A percentile compares a stretch with the other conserved stretches of the same genome.
phyloP scores from a whole-genome alignment of 495 filamentous ascomycete genomes.

The Aspergillus leporis region DNA sequence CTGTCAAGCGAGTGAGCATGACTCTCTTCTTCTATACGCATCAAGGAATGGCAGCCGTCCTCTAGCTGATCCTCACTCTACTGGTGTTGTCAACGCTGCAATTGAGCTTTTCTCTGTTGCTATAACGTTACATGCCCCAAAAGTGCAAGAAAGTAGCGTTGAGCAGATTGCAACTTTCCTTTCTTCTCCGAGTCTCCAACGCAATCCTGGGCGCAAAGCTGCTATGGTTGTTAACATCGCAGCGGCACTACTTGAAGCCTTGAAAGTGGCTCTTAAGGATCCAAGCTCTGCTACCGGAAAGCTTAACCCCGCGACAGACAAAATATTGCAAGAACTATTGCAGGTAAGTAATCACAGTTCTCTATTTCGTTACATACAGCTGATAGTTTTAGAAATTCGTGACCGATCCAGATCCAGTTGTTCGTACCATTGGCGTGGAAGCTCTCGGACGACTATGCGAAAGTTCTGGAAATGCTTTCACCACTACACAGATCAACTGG shows the following conservation, averaged over 20 bases:
- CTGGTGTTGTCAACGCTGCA: slow-evolving; percentile 90
- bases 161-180: slow-evolving; percentile 90
- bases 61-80: slow-evolving; percentile 80
- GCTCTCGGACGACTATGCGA: slow-evolving; percentile 90
- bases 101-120: slow-evolving; percentile 90
- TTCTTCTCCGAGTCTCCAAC: slow-evolving; percentile 73
- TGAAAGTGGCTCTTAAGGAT: slow-evolving; percentile 84
- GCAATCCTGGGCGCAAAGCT: slow-evolving; percentile 83
- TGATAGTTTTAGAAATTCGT: slow-evolving; percentile 60
- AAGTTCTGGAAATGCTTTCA: slow-evolving; percentile 83
- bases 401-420: slow-evolving; percentile 76
- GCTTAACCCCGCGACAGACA: slow-evolving; percentile 77
- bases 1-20: slow-evolving; percentile 82
- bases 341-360: slow-evolving; percentile 44
- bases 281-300: slow-evolving; percentile 70
- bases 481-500: slow-evolving; percentile 83
- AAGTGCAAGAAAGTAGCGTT: slow-evolving; percentile 92
- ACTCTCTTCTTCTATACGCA: slow-evolving; percentile 80
- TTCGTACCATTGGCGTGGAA: slow-evolving; percentile 82
- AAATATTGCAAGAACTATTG: slow-evolving; percentile 80
- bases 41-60: slow-evolving; percentile 42
- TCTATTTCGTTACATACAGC: not conserved
- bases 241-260: slow-evolving; percentile 71
- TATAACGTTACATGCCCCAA: slow-evolving; percentile 80
- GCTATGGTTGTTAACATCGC: slow-evolving; percentile 91